phyloP scores from a whole-genome alignment of 2,329 filamentous ascomycete genomes.

The Westerdykella ornata region DNA sequence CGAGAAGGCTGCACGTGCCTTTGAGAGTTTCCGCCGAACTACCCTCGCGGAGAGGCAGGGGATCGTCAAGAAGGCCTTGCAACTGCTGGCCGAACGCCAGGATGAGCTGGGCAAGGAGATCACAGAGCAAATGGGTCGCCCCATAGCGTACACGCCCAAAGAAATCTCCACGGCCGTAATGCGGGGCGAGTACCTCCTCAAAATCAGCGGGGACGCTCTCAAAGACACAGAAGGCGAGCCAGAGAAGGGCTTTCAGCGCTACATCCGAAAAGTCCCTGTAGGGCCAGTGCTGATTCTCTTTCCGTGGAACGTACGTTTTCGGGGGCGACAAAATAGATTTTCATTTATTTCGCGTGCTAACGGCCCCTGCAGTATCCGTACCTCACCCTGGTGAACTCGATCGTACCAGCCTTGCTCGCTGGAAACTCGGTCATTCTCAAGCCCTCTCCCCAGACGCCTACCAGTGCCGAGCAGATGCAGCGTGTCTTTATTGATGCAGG shows the following conservation, averaged over 20 bases:
- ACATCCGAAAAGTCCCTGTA: slow-evolving; percentile 79
- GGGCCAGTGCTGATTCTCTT: slow-evolving; percentile 86
- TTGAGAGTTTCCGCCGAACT: slow-evolving; percentile 69
- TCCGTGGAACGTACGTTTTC: slow-evolving; percentile 78
- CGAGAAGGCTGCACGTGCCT: slow-evolving; percentile 64
- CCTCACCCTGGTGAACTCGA: slow-evolving; percentile 83
- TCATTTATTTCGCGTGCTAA: slow-evolving; percentile 12
- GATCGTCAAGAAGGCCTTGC: slow-evolving; percentile 74
- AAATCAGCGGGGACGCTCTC: slow-evolving; percentile 71
- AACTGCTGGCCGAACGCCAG: slow-evolving; percentile 61
- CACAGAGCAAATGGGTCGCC: slow-evolving; percentile 91
- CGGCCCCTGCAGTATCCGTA: slow-evolving; percentile 71
- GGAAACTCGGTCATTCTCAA: slow-evolving; percentile 92
- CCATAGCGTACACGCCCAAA: slow-evolving; percentile 76
- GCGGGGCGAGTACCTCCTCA: slow-evolving; percentile 77
- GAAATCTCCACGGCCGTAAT: slow-evolving; percentile 82
- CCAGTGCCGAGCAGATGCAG: slow-evolving; percentile 76
- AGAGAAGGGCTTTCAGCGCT: slow-evolving; percentile 84
- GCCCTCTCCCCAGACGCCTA: slow-evolving; percentile 90
- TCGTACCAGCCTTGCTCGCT: slow-evolving; percentile 83
- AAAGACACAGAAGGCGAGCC: slow-evolving; percentile 74
- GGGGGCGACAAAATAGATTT: slow-evolving; percentile 7
- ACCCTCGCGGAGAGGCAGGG: slow-evolving; percentile 66
- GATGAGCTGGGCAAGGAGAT: slow-evolving; percentile 78
- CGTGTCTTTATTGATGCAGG: slow-evolving; percentile 73